Conservation (phyloP, 495 filamentous ascomycete genomes). For the Evernia prunastri region DNA sequence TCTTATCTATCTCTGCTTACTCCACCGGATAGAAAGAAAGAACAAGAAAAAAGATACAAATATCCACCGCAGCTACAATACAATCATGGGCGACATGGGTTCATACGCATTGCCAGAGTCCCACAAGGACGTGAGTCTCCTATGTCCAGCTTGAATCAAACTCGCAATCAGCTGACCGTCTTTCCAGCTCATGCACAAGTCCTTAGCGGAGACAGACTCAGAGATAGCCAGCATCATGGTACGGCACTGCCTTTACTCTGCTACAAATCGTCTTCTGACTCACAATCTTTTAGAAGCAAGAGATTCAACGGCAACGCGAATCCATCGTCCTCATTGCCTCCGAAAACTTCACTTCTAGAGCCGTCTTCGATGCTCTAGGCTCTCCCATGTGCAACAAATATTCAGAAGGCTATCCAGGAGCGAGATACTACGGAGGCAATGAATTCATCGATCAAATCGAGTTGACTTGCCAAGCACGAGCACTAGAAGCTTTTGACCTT, state of each 20-base stretch:
- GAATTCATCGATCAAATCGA: slow-evolving; percentile 97
- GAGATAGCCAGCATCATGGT: slow-evolving; percentile 95
- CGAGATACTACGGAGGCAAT: slow-evolving; percentile 98
- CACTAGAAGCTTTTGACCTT: slow-evolving; percentile 84
- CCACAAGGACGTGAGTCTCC: slow-evolving; percentile 73
- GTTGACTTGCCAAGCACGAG: slow-evolving; percentile 90
- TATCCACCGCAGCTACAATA: no score
- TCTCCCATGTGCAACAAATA: slow-evolving; percentile 98
- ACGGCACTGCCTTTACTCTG: slow-evolving; percentile 29
- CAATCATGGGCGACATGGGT: slow-evolving; percentile 39
- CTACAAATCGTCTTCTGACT: slow-evolving; percentile 6
- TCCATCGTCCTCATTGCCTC: slow-evolving; percentile 97
- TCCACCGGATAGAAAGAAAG: no score
- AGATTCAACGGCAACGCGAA: slow-evolving; percentile 95
- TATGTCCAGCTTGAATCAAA: slow-evolving; percentile 2
- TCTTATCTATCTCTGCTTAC: background rate
- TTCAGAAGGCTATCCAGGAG: slow-evolving; percentile 96
- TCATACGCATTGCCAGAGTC: slow-evolving; percentile 81
- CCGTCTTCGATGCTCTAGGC: slow-evolving; percentile 83
- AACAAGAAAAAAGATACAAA: no score
- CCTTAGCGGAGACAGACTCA: slow-evolving; percentile 76
- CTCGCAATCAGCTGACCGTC: slow-evolving; percentile 39
- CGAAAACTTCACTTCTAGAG: slow-evolving; percentile 83
- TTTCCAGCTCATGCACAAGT: slow-evolving; percentile 83
- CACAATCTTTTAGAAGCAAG: slow-evolving; percentile 62